phyloP scores from a whole-genome alignment of 306 rosid species.

The Carpinus viminea region DNA sequence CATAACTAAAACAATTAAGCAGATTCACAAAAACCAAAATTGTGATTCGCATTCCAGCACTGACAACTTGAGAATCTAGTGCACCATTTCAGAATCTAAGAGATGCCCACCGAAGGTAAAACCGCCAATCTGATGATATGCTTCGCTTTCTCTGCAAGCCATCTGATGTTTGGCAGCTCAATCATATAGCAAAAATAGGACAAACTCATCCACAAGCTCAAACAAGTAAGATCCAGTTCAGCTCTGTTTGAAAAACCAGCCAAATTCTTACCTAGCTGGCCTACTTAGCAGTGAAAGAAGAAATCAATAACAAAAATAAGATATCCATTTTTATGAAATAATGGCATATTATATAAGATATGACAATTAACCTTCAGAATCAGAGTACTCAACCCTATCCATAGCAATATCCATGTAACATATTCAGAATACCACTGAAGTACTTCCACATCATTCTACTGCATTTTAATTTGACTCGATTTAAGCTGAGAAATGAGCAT shows the following conservation, averaged over 20 bases:
- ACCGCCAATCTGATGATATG: neutral
- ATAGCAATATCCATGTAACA: neutral
- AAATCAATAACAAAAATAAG: neutral
- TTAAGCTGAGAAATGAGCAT: neutral
- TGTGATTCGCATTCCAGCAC: neutral
- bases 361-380: neutral
- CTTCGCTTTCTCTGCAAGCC: neutral
- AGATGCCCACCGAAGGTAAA: neutral
- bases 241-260: neutral
- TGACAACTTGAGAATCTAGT: neutral
- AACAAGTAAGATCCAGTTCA: neutral
- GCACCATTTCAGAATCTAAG: neutral
- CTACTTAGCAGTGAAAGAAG: neutral
- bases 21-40: neutral
- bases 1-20: neutral
- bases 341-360: neutral
- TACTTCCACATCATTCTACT: neutral
- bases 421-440: neutral
- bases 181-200: neutral
- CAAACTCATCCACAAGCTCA: neutral
- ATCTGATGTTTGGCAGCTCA: neutral
- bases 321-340: neutral
- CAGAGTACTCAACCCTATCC: neutral
- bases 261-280: neutral
- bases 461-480: neutral